These are phyloP conservation scores for Helminthosporium solani DNA, from an alignment of 2,329 filamentous ascomycete genomes.

Conservation along the genomic window DNA sequence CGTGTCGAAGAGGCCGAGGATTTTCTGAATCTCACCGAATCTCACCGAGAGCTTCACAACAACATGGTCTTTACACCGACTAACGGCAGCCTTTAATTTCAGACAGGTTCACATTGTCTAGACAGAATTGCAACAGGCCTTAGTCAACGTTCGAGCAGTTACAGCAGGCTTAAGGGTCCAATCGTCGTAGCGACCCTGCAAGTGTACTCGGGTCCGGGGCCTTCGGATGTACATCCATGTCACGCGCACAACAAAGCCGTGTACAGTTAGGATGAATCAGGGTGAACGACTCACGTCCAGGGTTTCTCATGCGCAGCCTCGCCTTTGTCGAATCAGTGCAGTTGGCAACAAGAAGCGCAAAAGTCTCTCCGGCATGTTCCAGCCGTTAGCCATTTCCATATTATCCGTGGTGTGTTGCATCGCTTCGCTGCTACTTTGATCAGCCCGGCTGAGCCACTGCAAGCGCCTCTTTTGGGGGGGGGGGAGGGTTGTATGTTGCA, in stretches of 20 bases:
- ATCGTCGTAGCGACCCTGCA: background rate
- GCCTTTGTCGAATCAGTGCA: slow-evolving; percentile 14
- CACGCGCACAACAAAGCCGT: background rate
- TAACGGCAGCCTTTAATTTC: slow-evolving; percentile 13
- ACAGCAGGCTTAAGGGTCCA: background rate
- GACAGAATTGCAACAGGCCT: background rate
- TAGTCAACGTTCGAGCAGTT: background rate
- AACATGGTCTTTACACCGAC: background rate
- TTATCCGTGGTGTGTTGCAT: slow-evolving; percentile 35
- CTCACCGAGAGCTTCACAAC: slow-evolving; percentile 1
- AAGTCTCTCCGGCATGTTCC: slow-evolving; percentile 2
- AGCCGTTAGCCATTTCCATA: slow-evolving; percentile 4
- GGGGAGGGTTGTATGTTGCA: slow-evolving; percentile 34
- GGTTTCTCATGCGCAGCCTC: slow-evolving; percentile 21
- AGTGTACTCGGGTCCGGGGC: slow-evolving; percentile 18
- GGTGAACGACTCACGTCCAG: background rate
- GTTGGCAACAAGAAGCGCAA: slow-evolving; percentile 2
- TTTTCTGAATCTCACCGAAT: background rate
- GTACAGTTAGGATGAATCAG: background rate
- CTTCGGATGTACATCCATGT: slow-evolving; percentile 17
- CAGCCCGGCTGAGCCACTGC: slow-evolving; percentile 22
- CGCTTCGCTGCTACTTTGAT: slow-evolving; percentile 23
- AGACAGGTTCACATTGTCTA: slow-evolving; percentile 3
- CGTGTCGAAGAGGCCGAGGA: slow-evolving; percentile 4
- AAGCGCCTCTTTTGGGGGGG: slow-evolving; percentile 29